phyloP scores from a whole-genome alignment of 208 protist species.

The Crithidia thermophila region DNA sequence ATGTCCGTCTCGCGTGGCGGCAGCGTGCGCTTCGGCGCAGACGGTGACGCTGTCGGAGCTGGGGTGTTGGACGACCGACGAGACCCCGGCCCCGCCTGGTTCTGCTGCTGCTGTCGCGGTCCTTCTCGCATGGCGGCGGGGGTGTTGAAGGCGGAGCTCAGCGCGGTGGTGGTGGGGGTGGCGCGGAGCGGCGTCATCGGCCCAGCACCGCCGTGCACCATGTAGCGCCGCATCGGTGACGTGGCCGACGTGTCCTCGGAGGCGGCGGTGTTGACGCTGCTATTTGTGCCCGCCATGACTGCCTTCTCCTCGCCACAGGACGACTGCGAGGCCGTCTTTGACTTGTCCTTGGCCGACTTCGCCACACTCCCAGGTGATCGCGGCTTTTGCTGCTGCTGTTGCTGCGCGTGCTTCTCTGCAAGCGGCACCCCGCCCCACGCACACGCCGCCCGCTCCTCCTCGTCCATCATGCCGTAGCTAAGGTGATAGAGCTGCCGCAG shows the following conservation, averaged over 20 bases:
- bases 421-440: conserved; percentile 6
- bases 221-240: conserved; percentile 15
- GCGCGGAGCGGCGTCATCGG: conserved; percentile 22
- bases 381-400: background rate
- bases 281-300: background rate
- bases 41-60: background rate
- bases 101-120: background rate
- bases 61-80: too few relatives aligned
- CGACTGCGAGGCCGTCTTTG: background rate
- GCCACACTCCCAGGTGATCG: background rate
- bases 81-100: background rate
- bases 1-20: conserved; percentile 13
- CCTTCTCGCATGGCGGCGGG: conserved; percentile 15
- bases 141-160: conserved; percentile 16
- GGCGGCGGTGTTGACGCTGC: background rate
- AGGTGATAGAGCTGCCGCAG: conserved; percentile 43
- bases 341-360: background rate
- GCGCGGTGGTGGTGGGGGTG: conserved; percentile 6
- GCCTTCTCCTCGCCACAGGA: background rate
- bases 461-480: conserved; percentile 25
- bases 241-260: background rate
- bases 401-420: background rate
- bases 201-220: background rate
- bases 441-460: conserved; percentile 22
- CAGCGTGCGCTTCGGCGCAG: background rate